Percentiles rank a stretch among this genome's conserved stretches.
phyloP scores from a whole-genome alignment of 2,329 filamentous ascomycete species.

The Trichoderma sp. region DNA sequence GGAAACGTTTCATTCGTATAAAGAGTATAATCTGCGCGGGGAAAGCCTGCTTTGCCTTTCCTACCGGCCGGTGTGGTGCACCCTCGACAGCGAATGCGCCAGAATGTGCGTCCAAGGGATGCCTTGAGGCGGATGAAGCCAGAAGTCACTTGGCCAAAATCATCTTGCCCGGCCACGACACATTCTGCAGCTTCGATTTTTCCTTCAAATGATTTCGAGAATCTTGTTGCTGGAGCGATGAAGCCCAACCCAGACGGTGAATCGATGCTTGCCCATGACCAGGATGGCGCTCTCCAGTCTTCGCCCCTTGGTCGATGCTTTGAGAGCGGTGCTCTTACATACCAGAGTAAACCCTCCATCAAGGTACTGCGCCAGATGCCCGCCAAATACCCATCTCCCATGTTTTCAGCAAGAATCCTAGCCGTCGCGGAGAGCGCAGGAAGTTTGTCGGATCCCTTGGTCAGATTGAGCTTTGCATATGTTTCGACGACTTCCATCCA shows the following conservation, averaged over 20 bases:
- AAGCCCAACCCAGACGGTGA: neutral
- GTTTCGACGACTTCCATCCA: constrained; percentile 6
- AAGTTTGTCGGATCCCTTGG: constrained; percentile 7
- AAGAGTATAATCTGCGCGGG: neutral
- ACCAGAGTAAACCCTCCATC: neutral
- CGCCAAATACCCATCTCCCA: neutral
- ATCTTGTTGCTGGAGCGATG: neutral
- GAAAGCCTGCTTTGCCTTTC: neutral
- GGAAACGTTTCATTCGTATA: neutral
- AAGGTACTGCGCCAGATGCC: neutral
- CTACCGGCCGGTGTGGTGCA: neutral
- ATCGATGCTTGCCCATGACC: constrained; percentile 7
- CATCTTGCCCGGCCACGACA: neutral
- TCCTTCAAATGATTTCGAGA: neutral
- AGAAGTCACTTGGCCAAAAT: neutral
- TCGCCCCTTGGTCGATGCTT: neutral
- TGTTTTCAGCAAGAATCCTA: neutral
- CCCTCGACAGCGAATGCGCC: neutral
- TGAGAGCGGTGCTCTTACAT: neutral
- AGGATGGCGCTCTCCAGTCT: neutral
- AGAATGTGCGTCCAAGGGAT: neutral
- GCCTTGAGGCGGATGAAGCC: neutral
- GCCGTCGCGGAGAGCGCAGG: neutral
- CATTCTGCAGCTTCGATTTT: neutral
- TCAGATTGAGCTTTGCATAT: constrained; percentile 6